phyloP scores from a whole-genome alignment of 2,329 filamentous ascomycete species.

The Penicillium sp. region DNA sequence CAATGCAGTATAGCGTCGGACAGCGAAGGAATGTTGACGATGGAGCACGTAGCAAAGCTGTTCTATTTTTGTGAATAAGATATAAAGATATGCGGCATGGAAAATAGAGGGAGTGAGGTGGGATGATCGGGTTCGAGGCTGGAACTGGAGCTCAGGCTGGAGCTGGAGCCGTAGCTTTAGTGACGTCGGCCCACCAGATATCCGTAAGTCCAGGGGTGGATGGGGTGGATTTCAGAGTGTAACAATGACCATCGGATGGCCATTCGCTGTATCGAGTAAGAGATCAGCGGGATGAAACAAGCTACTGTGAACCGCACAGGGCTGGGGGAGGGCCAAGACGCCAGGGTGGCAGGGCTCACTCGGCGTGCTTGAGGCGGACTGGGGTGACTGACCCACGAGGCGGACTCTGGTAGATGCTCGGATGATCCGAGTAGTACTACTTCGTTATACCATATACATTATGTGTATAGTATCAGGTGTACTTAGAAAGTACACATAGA shows the following conservation, averaged over 20 bases:
- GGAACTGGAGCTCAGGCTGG: too few relatives aligned
- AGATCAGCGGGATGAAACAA: constrained; percentile 26
- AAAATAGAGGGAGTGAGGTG: background rate
- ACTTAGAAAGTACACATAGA: too few relatives aligned
- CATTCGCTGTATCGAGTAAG: constrained; percentile 15
- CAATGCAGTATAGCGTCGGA: background rate
- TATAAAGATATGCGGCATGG: background rate
- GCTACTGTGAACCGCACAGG: constrained; percentile 14
- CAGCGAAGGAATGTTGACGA: background rate
- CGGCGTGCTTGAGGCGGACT: constrained; percentile 12
- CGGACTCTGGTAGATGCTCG: constrained; percentile 11
- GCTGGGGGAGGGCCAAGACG: background rate
- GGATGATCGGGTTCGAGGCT: background rate
- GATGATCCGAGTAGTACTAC: constrained; percentile 4
- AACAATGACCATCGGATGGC: background rate
- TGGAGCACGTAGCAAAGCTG: background rate
- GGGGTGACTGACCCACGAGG: constrained; percentile 21
- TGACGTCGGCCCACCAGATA: too few relatives aligned
- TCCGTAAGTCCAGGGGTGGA: too few relatives aligned
- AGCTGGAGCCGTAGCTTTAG: too few relatives aligned
- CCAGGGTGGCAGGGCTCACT: constrained; percentile 12
- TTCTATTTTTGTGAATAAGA: background rate
- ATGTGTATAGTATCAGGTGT: too few relatives aligned
- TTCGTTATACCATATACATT: too few relatives aligned
- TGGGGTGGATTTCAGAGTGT: too few relatives aligned